Evolutionary conservation across 495 filamentous ascomycete genomes (phyloP).

Genomic region (Talaromyces thailandensis): DNA sequence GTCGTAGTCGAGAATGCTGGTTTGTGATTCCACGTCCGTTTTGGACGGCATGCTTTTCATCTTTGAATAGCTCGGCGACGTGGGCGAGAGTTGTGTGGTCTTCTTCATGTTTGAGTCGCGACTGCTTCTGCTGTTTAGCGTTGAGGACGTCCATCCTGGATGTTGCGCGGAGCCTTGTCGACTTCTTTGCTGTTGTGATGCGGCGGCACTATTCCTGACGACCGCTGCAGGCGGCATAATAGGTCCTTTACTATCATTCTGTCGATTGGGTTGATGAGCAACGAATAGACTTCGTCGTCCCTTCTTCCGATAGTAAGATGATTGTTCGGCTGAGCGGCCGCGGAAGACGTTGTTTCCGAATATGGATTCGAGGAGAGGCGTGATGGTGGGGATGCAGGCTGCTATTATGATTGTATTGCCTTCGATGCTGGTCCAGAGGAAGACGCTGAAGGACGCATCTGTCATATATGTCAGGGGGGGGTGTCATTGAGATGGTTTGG

Average conservation of each 20-base stretch:
- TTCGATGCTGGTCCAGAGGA: conserved; percentile 42
- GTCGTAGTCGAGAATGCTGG: neutral
- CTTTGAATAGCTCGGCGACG: neutral
- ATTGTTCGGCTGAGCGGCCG: neutral
- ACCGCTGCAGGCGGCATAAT: neutral
- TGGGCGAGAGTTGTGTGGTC: neutral
- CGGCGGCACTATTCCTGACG: neutral
- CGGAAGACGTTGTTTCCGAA: conserved; percentile 9
- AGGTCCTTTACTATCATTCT: neutral
- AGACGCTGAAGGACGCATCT: conserved; percentile 25
- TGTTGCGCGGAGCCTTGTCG: neutral
- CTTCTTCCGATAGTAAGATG: neutral
- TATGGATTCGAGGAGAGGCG: conserved; percentile 29
- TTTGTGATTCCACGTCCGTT: neutral
- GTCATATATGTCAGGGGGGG: neutral
- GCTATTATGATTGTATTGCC: conserved; percentile 39
- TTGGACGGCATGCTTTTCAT: neutral
- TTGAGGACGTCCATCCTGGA: neutral
- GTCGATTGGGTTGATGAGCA: neutral
- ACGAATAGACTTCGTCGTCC: neutral
- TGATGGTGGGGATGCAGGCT: conserved; percentile 37
- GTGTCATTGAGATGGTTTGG: conserved; percentile 5
- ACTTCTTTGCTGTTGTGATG: neutral
- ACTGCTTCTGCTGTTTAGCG: neutral
- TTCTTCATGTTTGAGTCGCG: neutral